Conservation (phyloP, 805 yeast species). For the Metschnikowia vanudenii region DNA sequence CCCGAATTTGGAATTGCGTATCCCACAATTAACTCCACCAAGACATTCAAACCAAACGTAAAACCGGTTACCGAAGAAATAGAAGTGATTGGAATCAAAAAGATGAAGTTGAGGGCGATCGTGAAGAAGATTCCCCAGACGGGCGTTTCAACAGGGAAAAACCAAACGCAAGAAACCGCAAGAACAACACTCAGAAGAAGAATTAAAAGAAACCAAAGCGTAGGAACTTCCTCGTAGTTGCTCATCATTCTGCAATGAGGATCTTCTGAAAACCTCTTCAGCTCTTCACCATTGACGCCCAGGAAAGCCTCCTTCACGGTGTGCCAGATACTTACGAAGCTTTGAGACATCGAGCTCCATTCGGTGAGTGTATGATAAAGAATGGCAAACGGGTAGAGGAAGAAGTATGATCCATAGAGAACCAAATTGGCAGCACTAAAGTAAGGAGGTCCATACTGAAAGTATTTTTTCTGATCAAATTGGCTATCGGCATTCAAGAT, state of each 20-base stretch:
- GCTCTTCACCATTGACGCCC: slow-evolving; percentile 3
- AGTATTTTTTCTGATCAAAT: slow-evolving; percentile 49
- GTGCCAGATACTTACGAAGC: slow-evolving; percentile 35
- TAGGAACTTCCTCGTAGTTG: slow-evolving; percentile 67
- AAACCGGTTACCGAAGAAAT: slow-evolving; percentile 62
- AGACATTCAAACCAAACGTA: slow-evolving; percentile 57
- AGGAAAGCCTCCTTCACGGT: slow-evolving; percentile 29
- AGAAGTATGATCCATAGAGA: slow-evolving; percentile 55
- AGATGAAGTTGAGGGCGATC: slow-evolving; percentile 50
- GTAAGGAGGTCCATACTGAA: slow-evolving; percentile 62
- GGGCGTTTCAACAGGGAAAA: slow-evolving; percentile 56
- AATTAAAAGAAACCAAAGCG: slow-evolving; percentile 60
- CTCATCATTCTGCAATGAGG: slow-evolving; percentile 60
- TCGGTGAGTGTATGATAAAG: slow-evolving; percentile 48
- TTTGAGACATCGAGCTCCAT: slow-evolving; percentile 40
- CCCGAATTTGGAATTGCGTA: slow-evolving; percentile 66
- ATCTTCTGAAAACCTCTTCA: slow-evolving; percentile 35
- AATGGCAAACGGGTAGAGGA: slow-evolving; percentile 55
- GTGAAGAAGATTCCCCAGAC: slow-evolving; percentile 63
- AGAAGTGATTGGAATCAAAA: slow-evolving; percentile 61
- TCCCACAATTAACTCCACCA: slow-evolving; percentile 64
- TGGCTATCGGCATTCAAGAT: slow-evolving; percentile 43
- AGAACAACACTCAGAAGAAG: slow-evolving; percentile 46
- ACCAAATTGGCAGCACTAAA: slow-evolving; percentile 62
- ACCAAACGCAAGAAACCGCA: slow-evolving; percentile 43